A percentile compares a stretch with the other conserved stretches of the same genome.
Evolutionary conservation across 805 yeast genomes (phyloP).

Genomic region (Hanseniaspora meyeri): DNA sequence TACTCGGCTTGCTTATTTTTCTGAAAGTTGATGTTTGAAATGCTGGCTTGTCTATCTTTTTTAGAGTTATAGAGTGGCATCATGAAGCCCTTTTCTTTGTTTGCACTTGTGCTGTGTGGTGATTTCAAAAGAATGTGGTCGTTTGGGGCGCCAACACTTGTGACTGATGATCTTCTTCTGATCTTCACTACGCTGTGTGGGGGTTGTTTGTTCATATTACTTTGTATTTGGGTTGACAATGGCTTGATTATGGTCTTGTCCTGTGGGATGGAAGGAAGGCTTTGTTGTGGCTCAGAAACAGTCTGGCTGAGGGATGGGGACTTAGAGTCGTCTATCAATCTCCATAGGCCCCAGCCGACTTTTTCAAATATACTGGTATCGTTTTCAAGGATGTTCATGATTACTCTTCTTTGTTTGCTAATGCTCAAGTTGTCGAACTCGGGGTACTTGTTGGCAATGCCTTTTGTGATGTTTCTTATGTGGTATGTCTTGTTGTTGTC

Average conservation of each 20-base stretch:
- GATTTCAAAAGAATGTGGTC: constrained; percentile 4
- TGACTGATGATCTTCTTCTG: constrained; percentile 20
- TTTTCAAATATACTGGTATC: constrained; percentile 66
- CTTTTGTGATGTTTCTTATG: constrained; percentile 76
- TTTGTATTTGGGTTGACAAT: not conserved
- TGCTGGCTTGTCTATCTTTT: constrained; percentile 6
- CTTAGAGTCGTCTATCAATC: constrained; percentile 19
- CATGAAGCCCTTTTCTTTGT: not conserved
- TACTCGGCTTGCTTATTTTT: not conserved
- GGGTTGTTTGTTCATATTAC: not conserved
- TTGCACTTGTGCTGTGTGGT: constrained; percentile 6
- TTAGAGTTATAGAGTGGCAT: constrained; percentile 2
- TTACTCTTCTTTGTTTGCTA: constrained; percentile 79
- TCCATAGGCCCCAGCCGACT: constrained; percentile 99
- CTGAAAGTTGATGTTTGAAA: not conserved
- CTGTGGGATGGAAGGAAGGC: not conserved
- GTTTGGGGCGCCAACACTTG: constrained; percentile 12
- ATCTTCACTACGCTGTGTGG: constrained; percentile 20
- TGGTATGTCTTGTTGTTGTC: constrained; percentile 24
- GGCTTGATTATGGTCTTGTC: not conserved
- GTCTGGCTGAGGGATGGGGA: not conserved
- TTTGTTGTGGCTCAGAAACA: not conserved
- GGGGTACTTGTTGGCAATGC: constrained; percentile 58
- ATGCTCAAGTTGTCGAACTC: constrained; percentile 69
- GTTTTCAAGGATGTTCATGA: constrained; percentile 76